phyloP scores from a whole-genome alignment of 805 yeast genomes.

The Pichia rugopelliculosa region DNA sequence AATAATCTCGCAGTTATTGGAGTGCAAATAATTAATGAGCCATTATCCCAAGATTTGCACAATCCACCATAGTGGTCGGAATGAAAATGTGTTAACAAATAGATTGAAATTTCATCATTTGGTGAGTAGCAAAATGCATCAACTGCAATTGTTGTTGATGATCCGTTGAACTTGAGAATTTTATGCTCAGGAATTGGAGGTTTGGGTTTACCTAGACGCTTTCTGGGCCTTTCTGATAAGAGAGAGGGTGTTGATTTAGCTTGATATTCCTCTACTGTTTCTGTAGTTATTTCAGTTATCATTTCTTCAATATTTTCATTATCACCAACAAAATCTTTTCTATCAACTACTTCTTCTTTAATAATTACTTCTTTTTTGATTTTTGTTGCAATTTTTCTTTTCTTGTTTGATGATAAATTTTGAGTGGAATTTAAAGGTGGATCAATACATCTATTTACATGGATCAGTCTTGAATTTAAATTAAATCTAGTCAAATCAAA shows the following conservation, averaged over 20 bases:
- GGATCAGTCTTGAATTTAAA: conserved; percentile 39
- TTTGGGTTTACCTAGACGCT: background rate
- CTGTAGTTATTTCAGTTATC: too few species aligned
- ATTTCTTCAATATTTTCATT: background rate
- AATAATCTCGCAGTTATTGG: conserved; percentile 57
- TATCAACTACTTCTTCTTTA: background rate
- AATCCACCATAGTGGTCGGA: conserved; percentile 92
- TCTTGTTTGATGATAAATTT: background rate
- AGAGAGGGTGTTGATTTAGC: background rate
- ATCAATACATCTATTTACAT: conserved; percentile 48
- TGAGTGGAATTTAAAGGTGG: conserved; percentile 9
- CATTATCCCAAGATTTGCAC: conserved; percentile 66
- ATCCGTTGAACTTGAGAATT: conserved; percentile 34
- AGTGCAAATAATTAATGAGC: conserved; percentile 60
- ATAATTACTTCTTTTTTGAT: background rate
- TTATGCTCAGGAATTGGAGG: conserved; percentile 48
- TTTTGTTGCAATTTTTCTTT: background rate
- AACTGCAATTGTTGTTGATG: conserved; percentile 38
- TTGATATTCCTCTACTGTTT: background rate
- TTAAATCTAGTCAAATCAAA: conserved; percentile 31
- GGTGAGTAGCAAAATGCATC: conserved; percentile 58
- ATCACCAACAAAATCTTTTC: background rate
- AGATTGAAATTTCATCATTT: conserved; percentile 38
- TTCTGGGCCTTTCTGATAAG: background rate
- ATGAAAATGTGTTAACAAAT: conserved; percentile 79